Percentiles rank a stretch among this genome's conserved stretches.
Conservation (phyloP, 129 eudicot species). For the Cynara cardunculus region DNA sequence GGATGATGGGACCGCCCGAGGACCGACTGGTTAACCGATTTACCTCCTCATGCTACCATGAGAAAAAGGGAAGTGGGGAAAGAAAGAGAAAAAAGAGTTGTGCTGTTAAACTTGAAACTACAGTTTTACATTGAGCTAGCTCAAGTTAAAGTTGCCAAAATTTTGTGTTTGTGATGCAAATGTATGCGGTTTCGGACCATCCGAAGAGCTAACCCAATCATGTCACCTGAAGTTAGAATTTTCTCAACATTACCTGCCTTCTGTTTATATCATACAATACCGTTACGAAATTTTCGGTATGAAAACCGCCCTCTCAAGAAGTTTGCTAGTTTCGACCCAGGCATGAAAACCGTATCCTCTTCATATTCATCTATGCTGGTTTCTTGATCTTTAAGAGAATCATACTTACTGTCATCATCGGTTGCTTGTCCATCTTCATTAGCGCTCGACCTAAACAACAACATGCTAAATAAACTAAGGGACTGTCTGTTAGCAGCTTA, state of each 20-base stretch:
- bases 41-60: background rate
- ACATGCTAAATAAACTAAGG: background rate
- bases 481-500: no score
- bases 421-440: conserved; percentile 12
- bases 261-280: conserved; percentile 14
- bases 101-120: background rate
- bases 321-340: conserved; percentile 29
- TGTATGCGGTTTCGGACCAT: conserved; percentile 1
- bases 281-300: conserved; percentile 27
- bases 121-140: conserved; percentile 6
- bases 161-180: background rate
- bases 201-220: background rate
- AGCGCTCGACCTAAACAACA: conserved; percentile 22
- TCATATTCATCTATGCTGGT: conserved; percentile 15
- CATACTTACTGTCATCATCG: conserved; percentile 6
- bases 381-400: conserved; percentile 14
- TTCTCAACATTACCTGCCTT: background rate
- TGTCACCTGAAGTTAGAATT: background rate
- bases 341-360: conserved; percentile 11
- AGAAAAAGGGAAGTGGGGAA: no score
- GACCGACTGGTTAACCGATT: background rate
- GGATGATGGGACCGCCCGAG: background rate
- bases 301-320: conserved; percentile 37
- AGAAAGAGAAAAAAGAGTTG: no score
- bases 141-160: conserved; percentile 15